These are phyloP conservation scores for Clarireedia hainanense DNA, from an alignment of 2,329 filamentous ascomycete species.

Conservation along the genomic window DNA sequence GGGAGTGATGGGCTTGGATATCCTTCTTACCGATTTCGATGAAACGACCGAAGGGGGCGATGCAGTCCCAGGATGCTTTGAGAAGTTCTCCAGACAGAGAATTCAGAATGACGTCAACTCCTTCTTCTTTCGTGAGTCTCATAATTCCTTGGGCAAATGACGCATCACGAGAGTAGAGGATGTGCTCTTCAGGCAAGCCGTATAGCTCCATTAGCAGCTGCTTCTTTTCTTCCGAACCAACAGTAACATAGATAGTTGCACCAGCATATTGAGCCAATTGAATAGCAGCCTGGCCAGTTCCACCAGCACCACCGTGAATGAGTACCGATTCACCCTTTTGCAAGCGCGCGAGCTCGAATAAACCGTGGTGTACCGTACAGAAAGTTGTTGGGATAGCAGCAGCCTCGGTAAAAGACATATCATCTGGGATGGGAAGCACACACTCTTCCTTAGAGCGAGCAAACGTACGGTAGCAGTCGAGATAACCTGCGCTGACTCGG, in stretches of 20 bases:
- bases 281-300: constrained; percentile 21
- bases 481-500: constrained; percentile 11
- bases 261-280: constrained; percentile 26
- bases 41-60: constrained; percentile 32
- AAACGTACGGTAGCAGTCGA: constrained; percentile 16
- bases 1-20: background rate
- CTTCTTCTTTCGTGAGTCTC: constrained; percentile 15
- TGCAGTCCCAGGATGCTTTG: constrained; percentile 25
- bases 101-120: constrained; percentile 26
- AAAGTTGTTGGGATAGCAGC: constrained; percentile 35
- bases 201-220: constrained; percentile 29
- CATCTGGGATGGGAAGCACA: constrained; percentile 31
- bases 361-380: constrained; percentile 36
- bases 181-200: constrained; percentile 32
- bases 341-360: constrained; percentile 34
- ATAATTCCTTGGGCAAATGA: constrained; percentile 30
- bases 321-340: constrained; percentile 24
- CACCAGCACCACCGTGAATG: constrained; percentile 17
- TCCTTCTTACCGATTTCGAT: constrained; percentile 25
- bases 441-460: constrained; percentile 17
- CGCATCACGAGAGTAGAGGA: constrained; percentile 33
- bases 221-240: constrained; percentile 32
- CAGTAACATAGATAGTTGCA: constrained; percentile 36
- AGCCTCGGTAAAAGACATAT: constrained; percentile 32
- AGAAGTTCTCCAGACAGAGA: constrained; percentile 21